Evolutionary conservation across 2,329 filamentous ascomycete genomes (phyloP), one percentile per base, ranked within the genome.

Genomic region (Pseudogymnoascus verrucosus): DNA sequence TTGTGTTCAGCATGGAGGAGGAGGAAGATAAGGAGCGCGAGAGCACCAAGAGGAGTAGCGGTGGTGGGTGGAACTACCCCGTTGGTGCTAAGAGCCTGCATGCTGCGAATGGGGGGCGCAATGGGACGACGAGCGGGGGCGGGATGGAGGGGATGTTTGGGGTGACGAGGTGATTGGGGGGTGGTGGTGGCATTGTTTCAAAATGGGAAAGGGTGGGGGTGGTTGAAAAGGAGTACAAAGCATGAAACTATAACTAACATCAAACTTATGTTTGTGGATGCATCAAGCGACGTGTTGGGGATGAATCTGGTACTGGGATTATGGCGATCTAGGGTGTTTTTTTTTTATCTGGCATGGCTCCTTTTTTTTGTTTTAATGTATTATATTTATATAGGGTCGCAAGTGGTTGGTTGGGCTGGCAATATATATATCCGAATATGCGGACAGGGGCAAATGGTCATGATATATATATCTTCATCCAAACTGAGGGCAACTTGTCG

Each of bases 1-100:
- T 87, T 67, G 82, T 88, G 12, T 88, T 88, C 71, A 83, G 78
- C 70, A 87, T 88, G 84, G 85, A 88, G 68, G 83, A 85, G 63
- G 83, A 84, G 26, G 82, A 83, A 21, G 83, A 85, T 34, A 76
- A 80, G 21, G 76, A 80, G 39, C 74, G 74, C 10, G 76, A 77
- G 16, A 74, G 79, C 61, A 84, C 83, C 74, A 79, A 81, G 63
- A 76, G 68, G 68, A 64, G 69, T 62, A 73, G 70, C 37, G 71
- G 71, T 65, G 69, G 70, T 19, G 70, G 70, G 28, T 73, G 72
- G 71, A 69, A 67, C 14, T 71, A 69, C 61, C 61, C 66, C 19
- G 63, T 65, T 37, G 64, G 65, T 14, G 67, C 67, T 4, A 63
- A 65, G 60, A 71, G 67, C 51, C 67, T 69, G n/a, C 64, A 68